Evolutionary conservation across 495 filamentous ascomycete genomes (phyloP).

Genomic region (Aspergillus taichungensis): DNA sequence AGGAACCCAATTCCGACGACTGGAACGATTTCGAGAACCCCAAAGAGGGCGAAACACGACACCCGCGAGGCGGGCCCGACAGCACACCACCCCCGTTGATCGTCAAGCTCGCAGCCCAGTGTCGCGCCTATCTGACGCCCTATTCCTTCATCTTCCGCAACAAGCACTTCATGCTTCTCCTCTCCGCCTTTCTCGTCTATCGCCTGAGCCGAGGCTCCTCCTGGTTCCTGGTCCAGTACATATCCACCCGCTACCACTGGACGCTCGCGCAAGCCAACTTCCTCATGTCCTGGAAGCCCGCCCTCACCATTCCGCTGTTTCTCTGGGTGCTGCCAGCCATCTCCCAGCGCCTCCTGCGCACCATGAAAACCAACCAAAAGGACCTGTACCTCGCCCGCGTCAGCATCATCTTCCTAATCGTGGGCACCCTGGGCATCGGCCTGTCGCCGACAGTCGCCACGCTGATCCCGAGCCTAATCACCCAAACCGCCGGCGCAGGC

Average conservation of each 20-base stretch:
- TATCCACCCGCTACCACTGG: conserved; percentile 48
- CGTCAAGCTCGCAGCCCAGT: conserved; percentile 9
- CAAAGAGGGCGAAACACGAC: conserved; percentile 10
- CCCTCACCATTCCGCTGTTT: conserved; percentile 44
- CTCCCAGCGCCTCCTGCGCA: conserved; percentile 25
- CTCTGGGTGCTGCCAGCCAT: conserved; percentile 38
- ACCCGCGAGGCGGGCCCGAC: too few species aligned
- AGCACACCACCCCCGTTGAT: conserved; percentile 6
- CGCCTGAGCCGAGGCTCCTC: conserved; percentile 42
- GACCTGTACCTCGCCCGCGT: conserved; percentile 44
- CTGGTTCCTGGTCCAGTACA: conserved; percentile 47
- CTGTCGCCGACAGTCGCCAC: conserved; percentile 30
- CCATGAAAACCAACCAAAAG: conserved; percentile 33
- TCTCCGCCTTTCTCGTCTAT: conserved; percentile 44
- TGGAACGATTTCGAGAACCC: conserved; percentile 6
- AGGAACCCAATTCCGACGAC: conserved; percentile 7
- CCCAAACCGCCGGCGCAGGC: conserved; percentile 42
- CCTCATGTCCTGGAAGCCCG: conserved; percentile 41
- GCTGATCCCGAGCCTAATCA: conserved; percentile 35
- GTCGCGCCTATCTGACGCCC: conserved; percentile 22
- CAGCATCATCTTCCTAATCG: conserved; percentile 35
- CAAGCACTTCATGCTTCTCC: conserved; percentile 36
- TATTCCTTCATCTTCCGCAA: conserved; percentile 39
- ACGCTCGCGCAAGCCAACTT: conserved; percentile 47
- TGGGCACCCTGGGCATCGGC: conserved; percentile 41